Conservation (phyloP, 495 filamentous ascomycete genomes). For the Chaetomium cochliodes region DNA sequence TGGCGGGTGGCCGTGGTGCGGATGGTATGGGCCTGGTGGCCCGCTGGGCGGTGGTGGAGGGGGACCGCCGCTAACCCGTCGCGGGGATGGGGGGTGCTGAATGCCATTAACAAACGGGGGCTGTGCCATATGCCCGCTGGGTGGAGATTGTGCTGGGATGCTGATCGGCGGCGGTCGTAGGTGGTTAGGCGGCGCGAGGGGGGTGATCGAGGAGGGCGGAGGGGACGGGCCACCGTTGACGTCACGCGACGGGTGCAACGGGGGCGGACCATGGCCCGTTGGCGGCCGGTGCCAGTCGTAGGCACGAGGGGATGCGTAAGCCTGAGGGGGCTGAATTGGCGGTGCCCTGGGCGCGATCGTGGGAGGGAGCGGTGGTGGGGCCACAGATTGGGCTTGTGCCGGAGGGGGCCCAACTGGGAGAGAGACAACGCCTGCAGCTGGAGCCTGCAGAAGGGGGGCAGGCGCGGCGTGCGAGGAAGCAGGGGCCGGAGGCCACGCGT, state of each 20-base stretch:
- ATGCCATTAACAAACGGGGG: conserved; percentile 42
- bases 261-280: conserved; percentile 36
- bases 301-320: conserved; percentile 28
- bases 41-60: conserved; percentile 33
- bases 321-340: conserved; percentile 28
- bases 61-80: conserved; percentile 34
- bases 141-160: conserved; percentile 37
- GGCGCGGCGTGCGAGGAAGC: conserved; percentile 20
- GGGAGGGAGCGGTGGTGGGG: conserved; percentile 31
- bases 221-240: conserved; percentile 45
- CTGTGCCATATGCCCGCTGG: conserved; percentile 44
- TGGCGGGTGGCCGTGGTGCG: conserved; percentile 28
- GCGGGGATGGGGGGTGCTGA: conserved; percentile 42
- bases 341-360: conserved; percentile 33
- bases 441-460: conserved; percentile 29
- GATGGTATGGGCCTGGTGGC: conserved; percentile 26
- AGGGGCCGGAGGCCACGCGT: conserved; percentile 23
- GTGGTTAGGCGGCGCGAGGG: conserved; percentile 44
- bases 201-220: conserved; percentile 35
- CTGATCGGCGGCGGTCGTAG: conserved; percentile 44
- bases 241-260: conserved; percentile 37
- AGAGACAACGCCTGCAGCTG: conserved; percentile 45
- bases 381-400: conserved; percentile 35
- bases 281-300: conserved; percentile 44
- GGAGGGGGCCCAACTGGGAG: conserved; percentile 40